phyloP scores from a whole-genome alignment of 495 filamentous ascomycete genomes.

The Penicillium bovifimosum region DNA sequence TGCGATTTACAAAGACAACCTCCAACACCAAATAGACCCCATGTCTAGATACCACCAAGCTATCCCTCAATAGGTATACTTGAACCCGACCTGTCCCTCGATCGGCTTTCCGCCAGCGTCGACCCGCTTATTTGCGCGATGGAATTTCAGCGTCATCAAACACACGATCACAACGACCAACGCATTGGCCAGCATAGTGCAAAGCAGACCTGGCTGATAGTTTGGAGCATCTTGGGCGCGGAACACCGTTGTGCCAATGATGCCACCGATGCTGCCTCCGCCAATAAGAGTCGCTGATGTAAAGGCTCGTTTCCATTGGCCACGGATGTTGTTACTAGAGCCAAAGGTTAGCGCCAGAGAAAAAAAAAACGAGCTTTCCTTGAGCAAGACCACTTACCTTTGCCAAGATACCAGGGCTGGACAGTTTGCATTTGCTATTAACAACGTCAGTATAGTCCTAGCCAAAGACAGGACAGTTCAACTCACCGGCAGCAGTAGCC shows the following conservation, averaged over 20 bases:
- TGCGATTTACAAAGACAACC: too few species aligned
- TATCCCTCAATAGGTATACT: slow-evolving; percentile 9
- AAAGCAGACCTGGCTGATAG: slow-evolving; percentile 43
- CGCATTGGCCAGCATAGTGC: slow-evolving; percentile 30
- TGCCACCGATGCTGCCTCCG: slow-evolving; percentile 48
- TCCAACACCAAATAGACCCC: too few species aligned
- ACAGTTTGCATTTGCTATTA: slow-evolving; percentile 9
- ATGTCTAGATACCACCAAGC: not conserved
- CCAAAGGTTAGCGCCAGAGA: slow-evolving; percentile 37
- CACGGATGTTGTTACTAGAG: slow-evolving; percentile 53
- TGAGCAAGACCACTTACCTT: slow-evolving; percentile 1
- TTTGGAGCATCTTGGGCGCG: slow-evolving; percentile 43
- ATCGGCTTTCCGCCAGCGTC: slow-evolving; percentile 38
- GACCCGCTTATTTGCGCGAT: slow-evolving; percentile 45
- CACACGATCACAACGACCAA: slow-evolving; percentile 28
- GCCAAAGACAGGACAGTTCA: not conserved
- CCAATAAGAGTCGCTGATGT: slow-evolving; percentile 42
- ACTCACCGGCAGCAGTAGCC: slow-evolving; percentile 1
- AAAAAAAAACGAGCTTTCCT: not conserved
- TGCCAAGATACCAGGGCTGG: slow-evolving; percentile 13
- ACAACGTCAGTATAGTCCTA: slow-evolving; percentile 7
- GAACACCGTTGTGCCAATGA: slow-evolving; percentile 49
- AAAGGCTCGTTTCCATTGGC: slow-evolving; percentile 56
- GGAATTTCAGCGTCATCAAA: slow-evolving; percentile 18
- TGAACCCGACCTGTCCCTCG: slow-evolving; percentile 38